Conservation (phyloP, 495 filamentous ascomycete genomes). For the Apodospora peruviana region DNA sequence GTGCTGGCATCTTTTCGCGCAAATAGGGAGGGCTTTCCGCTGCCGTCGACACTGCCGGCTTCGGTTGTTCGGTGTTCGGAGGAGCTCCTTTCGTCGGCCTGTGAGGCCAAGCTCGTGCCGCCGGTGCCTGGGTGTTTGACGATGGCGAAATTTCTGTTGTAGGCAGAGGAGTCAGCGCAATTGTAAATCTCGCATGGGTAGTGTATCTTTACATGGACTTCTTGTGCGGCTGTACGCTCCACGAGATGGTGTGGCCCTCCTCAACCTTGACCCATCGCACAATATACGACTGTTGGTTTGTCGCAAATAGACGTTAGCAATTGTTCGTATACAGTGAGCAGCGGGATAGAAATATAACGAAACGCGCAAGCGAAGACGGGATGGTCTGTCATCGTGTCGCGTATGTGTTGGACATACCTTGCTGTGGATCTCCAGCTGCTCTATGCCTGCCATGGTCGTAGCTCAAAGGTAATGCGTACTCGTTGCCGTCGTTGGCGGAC, state of each 20-base stretch:
- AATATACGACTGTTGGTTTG: conserved; percentile 77
- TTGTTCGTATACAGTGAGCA: not conserved
- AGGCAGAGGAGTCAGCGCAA: not conserved
- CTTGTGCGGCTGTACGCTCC: conserved; percentile 95
- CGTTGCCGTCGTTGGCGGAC: no score
- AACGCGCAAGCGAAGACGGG: no score
- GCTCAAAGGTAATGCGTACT: no score
- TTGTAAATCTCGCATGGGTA: not conserved
- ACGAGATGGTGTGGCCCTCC: conserved; percentile 85
- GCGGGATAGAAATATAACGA: not conserved
- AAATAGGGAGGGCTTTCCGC: conserved; percentile 28
- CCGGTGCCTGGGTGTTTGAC: conserved; percentile 88
- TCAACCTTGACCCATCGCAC: conserved; percentile 94
- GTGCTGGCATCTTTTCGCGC: conserved; percentile 50
- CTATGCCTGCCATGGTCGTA: conserved; percentile 89
- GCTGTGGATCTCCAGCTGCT: conserved; percentile 96
- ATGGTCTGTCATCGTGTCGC: not conserved
- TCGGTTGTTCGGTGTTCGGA: conserved; percentile 41
- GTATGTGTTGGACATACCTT: conserved; percentile 57
- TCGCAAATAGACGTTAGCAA: conserved; percentile 6
- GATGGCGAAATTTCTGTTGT: conserved; percentile 77
- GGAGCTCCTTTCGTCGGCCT: conserved; percentile 37
- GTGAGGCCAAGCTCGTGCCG: conserved; percentile 47
- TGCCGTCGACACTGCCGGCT: conserved; percentile 34
- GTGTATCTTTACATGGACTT: conserved; percentile 65